phyloP scores from a whole-genome alignment of 805 yeast genomes.

The Wilhelminamyces savonicus region DNA sequence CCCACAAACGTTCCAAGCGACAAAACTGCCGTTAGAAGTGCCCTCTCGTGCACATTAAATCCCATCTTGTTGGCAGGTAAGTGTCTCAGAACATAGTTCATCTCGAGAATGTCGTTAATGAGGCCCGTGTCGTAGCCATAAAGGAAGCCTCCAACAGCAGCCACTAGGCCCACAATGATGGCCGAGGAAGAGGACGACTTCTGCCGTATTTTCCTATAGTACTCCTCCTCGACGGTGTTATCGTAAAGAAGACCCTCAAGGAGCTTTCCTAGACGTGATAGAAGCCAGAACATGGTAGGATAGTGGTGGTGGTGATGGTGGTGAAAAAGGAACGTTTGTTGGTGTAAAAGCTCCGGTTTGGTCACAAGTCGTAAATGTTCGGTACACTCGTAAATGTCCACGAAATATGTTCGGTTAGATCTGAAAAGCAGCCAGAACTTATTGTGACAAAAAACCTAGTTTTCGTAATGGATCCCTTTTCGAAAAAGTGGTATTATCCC shows the following conservation, averaged over 20 bases:
- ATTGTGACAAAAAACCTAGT: too few relatives aligned
- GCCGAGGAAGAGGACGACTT: slow-evolving; percentile 58
- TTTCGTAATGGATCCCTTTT: too few relatives aligned
- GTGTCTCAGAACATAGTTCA: slow-evolving; percentile 55
- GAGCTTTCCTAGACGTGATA: neutral
- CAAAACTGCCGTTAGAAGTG: slow-evolving; percentile 71
- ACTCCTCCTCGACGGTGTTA: slow-evolving; percentile 29
- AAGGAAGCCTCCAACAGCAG: slow-evolving; percentile 87
- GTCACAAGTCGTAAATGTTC: too few relatives aligned
- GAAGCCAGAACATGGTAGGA: neutral
- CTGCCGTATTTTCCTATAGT: slow-evolving; percentile 32
- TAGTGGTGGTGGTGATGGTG: neutral
- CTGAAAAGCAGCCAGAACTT: too few relatives aligned
- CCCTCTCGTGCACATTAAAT: slow-evolving; percentile 58
- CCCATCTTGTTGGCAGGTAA: slow-evolving; percentile 43
- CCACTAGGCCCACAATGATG: slow-evolving; percentile 66
- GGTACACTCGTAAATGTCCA: too few relatives aligned
- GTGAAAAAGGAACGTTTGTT: neutral
- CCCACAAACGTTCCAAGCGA: slow-evolving; percentile 79
- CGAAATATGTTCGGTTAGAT: too few relatives aligned
- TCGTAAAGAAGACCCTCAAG: slow-evolving; percentile 26
- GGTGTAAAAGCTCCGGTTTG: neutral
- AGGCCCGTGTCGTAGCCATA: slow-evolving; percentile 90
- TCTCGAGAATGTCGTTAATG: slow-evolving; percentile 71
- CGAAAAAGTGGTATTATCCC: too few relatives aligned